phyloP scores from a whole-genome alignment of 176 grass and related monocot genomes.

The Canna indica region DNA sequence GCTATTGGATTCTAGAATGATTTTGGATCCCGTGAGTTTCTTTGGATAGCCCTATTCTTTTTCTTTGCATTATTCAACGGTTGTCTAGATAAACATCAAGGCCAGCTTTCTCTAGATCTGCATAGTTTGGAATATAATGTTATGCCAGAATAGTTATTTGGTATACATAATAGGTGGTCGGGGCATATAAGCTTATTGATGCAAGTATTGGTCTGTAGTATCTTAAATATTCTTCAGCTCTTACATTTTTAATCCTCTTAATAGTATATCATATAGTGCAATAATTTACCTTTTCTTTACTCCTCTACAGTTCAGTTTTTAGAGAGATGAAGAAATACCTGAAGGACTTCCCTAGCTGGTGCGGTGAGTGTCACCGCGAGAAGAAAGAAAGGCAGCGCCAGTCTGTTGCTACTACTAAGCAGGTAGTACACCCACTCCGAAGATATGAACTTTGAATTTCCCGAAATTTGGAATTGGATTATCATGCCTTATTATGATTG shows the following conservation, averaged over 20 bases:
- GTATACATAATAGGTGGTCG: too few species aligned
- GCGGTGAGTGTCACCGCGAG: constrained; percentile 70
- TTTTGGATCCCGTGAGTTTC: neutral
- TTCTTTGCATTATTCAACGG: neutral
- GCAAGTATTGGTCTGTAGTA: too few species aligned
- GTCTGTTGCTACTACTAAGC: constrained; percentile 72
- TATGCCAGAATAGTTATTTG: too few species aligned
- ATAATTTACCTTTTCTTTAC: neutral
- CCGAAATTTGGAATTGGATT: neutral
- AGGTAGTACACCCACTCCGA: constrained; percentile 29
- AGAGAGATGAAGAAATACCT: constrained; percentile 91
- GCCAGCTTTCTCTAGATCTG: neutral
- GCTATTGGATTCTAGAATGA: neutral
- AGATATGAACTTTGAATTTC: neutral
- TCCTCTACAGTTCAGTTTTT: constrained; percentile 63
- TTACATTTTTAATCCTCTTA: neutral
- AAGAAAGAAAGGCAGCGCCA: constrained; percentile 71
- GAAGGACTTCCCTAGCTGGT: constrained; percentile 89
- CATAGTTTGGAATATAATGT: neutral
- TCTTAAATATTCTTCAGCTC: neutral
- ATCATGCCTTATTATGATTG: neutral
- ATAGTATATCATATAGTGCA: neutral
- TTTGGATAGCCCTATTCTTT: neutral
- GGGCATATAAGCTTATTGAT: too few species aligned
- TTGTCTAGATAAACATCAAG: neutral